phyloP scores from a whole-genome alignment of 208 protist species.

The Naegleria fowleri region DNA sequence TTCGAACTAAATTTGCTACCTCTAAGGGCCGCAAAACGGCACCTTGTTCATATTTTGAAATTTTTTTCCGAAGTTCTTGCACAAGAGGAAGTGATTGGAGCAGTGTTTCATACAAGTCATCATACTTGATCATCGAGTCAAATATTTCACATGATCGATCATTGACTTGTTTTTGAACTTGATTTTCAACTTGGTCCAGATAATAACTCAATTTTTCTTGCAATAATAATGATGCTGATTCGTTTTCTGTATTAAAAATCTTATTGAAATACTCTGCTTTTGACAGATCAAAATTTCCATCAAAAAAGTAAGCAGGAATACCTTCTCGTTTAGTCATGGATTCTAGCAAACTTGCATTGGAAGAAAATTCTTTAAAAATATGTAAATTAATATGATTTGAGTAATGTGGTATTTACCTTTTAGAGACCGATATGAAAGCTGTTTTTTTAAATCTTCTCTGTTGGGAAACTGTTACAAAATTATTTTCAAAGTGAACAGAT shows the following conservation, averaged over 20 bases:
- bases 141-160: not conserved
- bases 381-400: too few relatives aligned
- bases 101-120: not conserved
- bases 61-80: not conserved
- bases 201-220: constrained; percentile 3
- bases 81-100: not conserved
- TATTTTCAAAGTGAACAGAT: too few relatives aligned
- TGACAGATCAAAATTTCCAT: not conserved
- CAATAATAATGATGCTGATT: not conserved
- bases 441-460: too few relatives aligned
- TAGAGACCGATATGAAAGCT: too few relatives aligned
- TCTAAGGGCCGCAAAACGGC: not conserved
- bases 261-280: not conserved
- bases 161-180: not conserved
- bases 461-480: too few relatives aligned
- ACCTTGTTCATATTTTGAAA: not conserved
- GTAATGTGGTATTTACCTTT: too few relatives aligned
- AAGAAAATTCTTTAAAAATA: too few relatives aligned
- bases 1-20: not conserved
- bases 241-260: not conserved
- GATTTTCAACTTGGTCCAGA: not conserved
- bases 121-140: not conserved
- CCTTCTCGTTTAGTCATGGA: not conserved
- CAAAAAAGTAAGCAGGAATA: not conserved
- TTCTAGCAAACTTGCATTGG: not conserved